phyloP scores from a whole-genome alignment of 2,329 filamentous ascomycete species.

The Aspergillus cejpii region DNA sequence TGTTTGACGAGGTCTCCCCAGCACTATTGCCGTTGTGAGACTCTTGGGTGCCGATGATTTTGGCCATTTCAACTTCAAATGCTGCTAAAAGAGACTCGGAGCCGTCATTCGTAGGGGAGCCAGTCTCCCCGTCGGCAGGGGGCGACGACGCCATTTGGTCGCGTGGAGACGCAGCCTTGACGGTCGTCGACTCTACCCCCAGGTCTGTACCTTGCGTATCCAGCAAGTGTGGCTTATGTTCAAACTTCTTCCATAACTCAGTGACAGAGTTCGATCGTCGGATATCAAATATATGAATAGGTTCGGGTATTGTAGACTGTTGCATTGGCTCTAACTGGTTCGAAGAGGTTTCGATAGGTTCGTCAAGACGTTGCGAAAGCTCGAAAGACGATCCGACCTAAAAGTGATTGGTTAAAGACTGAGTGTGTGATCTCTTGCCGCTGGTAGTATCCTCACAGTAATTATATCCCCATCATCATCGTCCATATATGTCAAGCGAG shows the following conservation, averaged over 20 bases:
- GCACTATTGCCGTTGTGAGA: conserved; percentile 7
- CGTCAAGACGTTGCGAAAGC: conserved; percentile 42
- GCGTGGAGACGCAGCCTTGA: conserved; percentile 1
- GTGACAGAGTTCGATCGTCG: conserved; percentile 35
- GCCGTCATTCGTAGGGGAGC: conserved; percentile 15
- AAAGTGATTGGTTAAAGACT: conserved; percentile 4
- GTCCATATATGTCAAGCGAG: conserved; percentile 41
- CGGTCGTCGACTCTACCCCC: neutral
- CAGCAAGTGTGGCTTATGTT: conserved; percentile 10
- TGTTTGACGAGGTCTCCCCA: conserved; percentile 8
- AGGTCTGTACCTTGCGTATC: conserved; percentile 3
- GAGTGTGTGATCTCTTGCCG: conserved; percentile 5
- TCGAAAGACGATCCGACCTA: conserved; percentile 45
- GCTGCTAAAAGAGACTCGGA: conserved; percentile 32
- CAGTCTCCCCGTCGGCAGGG: conserved; percentile 6
- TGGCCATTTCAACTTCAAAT: conserved; percentile 38
- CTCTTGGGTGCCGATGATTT: conserved; percentile 24
- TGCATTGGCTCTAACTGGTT: conserved; percentile 7
- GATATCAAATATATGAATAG: conserved; percentile 45
- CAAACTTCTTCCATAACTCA: conserved; percentile 35
- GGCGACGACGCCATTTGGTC: conserved; percentile 6
- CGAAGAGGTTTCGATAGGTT: conserved; percentile 25
- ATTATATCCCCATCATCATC: conserved; percentile 44
- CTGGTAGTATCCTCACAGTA: conserved; percentile 30
- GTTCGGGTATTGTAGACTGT: conserved; percentile 11